A percentile compares a stretch with the other conserved stretches of the same genome.
Evolutionary conservation across 306 rosid genomes (phyloP).

Genomic region (Vigna unguiculata): DNA sequence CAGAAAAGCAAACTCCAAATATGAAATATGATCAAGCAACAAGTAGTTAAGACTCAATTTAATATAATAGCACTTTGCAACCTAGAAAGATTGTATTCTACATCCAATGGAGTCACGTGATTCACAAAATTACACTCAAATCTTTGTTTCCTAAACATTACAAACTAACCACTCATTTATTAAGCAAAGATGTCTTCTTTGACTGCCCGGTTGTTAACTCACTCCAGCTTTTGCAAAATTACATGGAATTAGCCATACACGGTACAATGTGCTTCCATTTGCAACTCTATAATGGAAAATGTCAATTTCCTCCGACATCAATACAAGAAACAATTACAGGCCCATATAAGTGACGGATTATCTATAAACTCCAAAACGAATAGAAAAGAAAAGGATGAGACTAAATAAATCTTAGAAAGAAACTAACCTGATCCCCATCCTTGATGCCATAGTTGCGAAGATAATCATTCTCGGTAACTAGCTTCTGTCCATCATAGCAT

Average conservation of each 20-base stretch:
- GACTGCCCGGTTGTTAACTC: not conserved
- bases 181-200: not conserved
- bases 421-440: constrained; percentile 89
- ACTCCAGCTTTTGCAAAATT: not conserved
- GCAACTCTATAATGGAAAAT: not conserved
- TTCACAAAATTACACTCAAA: not conserved
- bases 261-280: not conserved
- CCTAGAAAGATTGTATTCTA: not conserved
- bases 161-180: not conserved
- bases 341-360: not conserved
- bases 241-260: constrained; percentile 8
- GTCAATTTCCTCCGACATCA: not conserved
- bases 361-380: not conserved
- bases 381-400: not conserved
- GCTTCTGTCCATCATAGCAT: constrained; percentile 77
- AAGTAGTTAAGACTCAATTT: constrained; percentile 11
- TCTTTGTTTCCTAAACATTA: not conserved
- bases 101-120: not conserved
- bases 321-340: constrained; percentile 3
- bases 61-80: not conserved
- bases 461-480: constrained; percentile 61
- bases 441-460: constrained; percentile 73
- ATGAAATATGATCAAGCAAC: not conserved
- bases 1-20: constrained; percentile 9
- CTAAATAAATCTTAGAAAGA: constrained; percentile 6